Evolutionary conservation across 805 yeast genomes (phyloP).

Genomic region (Wickerhamiella galacta): DNA sequence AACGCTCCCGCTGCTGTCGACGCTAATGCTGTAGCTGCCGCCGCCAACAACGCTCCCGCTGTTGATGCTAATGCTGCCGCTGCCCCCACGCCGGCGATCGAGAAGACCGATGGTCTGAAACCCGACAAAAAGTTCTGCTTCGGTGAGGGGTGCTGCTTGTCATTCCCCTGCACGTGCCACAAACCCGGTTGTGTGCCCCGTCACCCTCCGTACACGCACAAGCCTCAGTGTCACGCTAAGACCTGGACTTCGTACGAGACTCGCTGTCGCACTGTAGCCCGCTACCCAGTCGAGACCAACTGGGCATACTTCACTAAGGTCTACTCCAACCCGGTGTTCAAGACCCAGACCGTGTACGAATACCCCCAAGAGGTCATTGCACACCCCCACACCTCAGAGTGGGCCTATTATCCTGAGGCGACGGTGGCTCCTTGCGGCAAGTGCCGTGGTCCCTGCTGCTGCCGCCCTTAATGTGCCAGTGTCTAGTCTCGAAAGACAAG

Average conservation of each 20-base stretch:
- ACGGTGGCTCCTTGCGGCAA: no score
- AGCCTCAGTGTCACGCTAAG: neutral
- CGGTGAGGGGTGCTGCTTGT: slow-evolving; percentile 1
- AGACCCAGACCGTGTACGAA: no score
- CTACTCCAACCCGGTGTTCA: no score
- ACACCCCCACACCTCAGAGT: no score
- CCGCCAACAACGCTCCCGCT: neutral
- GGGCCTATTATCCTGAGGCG: no score
- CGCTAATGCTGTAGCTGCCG: neutral
- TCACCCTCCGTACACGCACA: neutral
- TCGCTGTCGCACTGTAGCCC: neutral
- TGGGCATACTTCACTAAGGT: no score
- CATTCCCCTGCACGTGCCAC: slow-evolving; percentile 1
- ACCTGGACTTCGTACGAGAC: neutral
- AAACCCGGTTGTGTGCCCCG: slow-evolving; percentile 1
- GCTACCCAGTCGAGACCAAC: no score
- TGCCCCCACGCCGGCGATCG: neutral
- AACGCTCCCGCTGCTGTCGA: neutral
- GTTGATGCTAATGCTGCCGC: neutral
- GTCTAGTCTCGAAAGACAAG: no score
- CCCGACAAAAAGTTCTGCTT: slow-evolving; percentile 1
- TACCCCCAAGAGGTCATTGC: no score
- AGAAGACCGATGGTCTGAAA: neutral
- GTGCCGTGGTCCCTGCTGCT: no score
- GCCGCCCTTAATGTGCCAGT: no score